Evolutionary conservation across 371 early-diverging fungal genomes (phyloP).

Genomic region (Mucor ambiguus): DNA sequence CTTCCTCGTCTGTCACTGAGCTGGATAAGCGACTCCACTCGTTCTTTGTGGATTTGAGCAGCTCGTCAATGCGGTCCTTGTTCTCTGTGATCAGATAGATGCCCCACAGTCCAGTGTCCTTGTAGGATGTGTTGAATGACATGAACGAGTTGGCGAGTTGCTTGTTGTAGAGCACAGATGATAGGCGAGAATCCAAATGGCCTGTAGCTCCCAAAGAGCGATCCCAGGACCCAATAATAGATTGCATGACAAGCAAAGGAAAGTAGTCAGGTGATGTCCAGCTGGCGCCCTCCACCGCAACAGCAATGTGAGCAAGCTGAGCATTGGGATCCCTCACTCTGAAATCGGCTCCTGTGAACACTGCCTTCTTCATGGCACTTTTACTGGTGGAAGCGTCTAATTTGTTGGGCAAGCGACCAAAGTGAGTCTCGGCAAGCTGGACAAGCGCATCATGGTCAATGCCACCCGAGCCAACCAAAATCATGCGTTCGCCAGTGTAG

Average conservation of each 20-base stretch:
- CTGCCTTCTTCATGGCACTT: slow-evolving; percentile 61
- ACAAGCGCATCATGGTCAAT: slow-evolving; percentile 94
- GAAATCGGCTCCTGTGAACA: slow-evolving; percentile 86
- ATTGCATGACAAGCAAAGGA: slow-evolving; percentile 91
- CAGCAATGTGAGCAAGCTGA: slow-evolving; percentile 92
- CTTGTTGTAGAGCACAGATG: slow-evolving; percentile 79
- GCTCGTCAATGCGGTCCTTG: slow-evolving; percentile 80
- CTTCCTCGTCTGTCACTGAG: slow-evolving; percentile 89
- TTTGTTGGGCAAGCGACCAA: slow-evolving; percentile 70
- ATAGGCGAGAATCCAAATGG: slow-evolving; percentile 85
- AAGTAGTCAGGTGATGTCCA: slow-evolving; percentile 96
- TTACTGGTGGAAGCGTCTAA: slow-evolving; percentile 49
- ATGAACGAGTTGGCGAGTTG: slow-evolving; percentile 96
- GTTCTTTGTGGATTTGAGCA: slow-evolving; percentile 82
- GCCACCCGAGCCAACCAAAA: slow-evolving; percentile 92
- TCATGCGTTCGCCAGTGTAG: slow-evolving; percentile 97
- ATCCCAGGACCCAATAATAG: slow-evolving; percentile 97
- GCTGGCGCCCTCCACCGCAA: slow-evolving; percentile 95
- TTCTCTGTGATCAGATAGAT: slow-evolving; percentile 91
- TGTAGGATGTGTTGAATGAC: slow-evolving; percentile 97
- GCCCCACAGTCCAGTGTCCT: slow-evolving; percentile 98
- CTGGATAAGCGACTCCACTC: slow-evolving; percentile 92
- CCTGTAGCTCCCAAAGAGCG: slow-evolving; percentile 86
- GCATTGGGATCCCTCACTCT: slow-evolving; percentile 78
- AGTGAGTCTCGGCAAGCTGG: slow-evolving; percentile 87